These are phyloP conservation scores for Fusarium vanettenii DNA, from an alignment of 2,329 filamentous ascomycete species.

Conservation along the genomic window DNA sequence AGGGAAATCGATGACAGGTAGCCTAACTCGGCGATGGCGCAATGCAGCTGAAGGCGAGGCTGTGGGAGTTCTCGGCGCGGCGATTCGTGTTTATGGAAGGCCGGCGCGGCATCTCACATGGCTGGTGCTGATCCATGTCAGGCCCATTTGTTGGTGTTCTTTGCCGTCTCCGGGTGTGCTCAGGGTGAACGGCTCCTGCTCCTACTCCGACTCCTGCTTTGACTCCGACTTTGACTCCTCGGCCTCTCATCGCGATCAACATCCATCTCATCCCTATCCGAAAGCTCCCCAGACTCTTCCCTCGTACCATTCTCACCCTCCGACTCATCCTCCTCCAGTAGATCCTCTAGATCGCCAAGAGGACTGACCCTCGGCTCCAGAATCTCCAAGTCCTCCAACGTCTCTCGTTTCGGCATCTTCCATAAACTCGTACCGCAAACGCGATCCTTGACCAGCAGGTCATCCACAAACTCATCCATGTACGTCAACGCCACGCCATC, in stretches of 20 bases:
- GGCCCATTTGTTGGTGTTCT: background rate
- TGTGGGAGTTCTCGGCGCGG: background rate
- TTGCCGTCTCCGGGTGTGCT: background rate
- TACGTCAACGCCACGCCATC: slow-evolving; percentile 81
- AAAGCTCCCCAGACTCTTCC: slow-evolving; percentile 56
- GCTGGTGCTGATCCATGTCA: background rate
- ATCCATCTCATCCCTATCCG: slow-evolving; percentile 53
- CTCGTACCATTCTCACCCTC: slow-evolving; percentile 45
- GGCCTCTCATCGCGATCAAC: slow-evolving; percentile 49
- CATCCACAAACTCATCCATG: slow-evolving; percentile 94
- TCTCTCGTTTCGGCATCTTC: slow-evolving; percentile 86
- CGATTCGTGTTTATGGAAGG: accelerated
- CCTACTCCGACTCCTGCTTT: slow-evolving; percentile 22
- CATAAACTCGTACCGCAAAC: slow-evolving; percentile 92
- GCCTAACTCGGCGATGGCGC: background rate
- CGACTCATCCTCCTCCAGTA: slow-evolving; percentile 69
- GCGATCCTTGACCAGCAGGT: slow-evolving; percentile 87
- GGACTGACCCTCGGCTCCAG: slow-evolving; percentile 88
- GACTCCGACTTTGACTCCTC: slow-evolving; percentile 37
- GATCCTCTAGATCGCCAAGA: slow-evolving; percentile 80
- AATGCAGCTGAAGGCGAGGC: background rate
- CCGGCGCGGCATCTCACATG: background rate
- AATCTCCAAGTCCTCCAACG: slow-evolving; percentile 89
- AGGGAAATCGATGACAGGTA: background rate
- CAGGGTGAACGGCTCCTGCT: slow-evolving; percentile 44